Evolutionary conservation across 495 filamentous ascomycete genomes (phyloP), one percentile per base, ranked within the genome.

Genomic region (Neurospora discreta): DNA sequence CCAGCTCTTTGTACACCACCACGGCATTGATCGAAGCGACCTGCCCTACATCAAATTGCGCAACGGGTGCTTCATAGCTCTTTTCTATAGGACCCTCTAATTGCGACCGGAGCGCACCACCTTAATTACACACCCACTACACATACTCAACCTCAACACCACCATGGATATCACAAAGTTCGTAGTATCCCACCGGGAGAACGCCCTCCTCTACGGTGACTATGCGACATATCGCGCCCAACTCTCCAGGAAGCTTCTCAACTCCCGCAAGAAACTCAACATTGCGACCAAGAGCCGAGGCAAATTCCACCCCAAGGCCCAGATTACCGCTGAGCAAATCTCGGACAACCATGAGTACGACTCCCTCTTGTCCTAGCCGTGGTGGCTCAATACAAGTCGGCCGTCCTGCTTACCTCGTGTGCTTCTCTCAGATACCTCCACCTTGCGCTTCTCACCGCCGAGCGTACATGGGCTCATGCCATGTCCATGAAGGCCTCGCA

Each of bases 381-480:
- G 39, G 41, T 16, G 68, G 33, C 33, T 11, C 20, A 16, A 42
- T 33, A 15, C 46, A 36, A 7, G 40, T 36, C 20, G 36, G 26
- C 69, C 41, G 39, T 43, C 39, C 15, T 20, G 18, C 23, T 15
- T 36, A n/a, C 52, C 23, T 39, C 26, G 39, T 23, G 70, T 33
- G 38, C 5, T 16, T 52, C 71, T 69, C 38, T 1, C 71, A 97
- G 94, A 77, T 95, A 90, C 78, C 88, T 91, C 44, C 85, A 93
- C 72, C 86, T 97, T 52, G 85, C 94, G 52, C 86, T 99, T 70
- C 88, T 97, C 74, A 90, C 90, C 40, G 88, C 94, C 71, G 96
- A 99, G 82, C 88, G 96, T 74, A 93, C 96, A 69, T 98, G 96
- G 94, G 96, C 96, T 2, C 90, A 97, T 78, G 96, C 94, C 69